Evolutionary conservation across 1,139 yeast genomes (phyloP).

Genomic region (Nakaseomyces nivariensis): DNA sequence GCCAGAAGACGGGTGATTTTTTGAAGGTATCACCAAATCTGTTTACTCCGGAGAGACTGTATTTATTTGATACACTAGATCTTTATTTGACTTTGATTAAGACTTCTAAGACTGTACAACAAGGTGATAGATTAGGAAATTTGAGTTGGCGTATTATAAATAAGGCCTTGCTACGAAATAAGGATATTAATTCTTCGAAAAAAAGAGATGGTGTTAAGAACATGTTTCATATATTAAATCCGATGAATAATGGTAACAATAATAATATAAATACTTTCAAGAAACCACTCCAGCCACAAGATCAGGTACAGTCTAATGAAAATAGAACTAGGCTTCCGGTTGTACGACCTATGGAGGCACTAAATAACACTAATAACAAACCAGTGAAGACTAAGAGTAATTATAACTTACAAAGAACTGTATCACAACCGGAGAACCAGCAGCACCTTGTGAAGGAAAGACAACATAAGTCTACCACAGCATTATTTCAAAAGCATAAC

Average conservation of each 20-base stretch:
- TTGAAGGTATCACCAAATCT: conserved; percentile 27
- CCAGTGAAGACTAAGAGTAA: not conserved
- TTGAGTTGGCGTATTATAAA: conserved; percentile 29
- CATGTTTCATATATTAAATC: conserved; percentile 24
- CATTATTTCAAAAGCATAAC: conserved; percentile 6
- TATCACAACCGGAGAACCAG: not conserved
- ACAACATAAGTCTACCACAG: conserved; percentile 6
- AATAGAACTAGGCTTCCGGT: not conserved
- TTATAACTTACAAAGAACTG: not conserved
- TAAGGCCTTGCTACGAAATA: conserved; percentile 24
- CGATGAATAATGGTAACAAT: conserved; percentile 7
- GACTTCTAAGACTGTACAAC: conserved; percentile 20
- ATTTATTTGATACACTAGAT: conserved; percentile 24
- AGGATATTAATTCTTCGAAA: conserved; percentile 23
- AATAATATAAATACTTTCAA: not conserved
- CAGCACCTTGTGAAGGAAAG: not conserved
- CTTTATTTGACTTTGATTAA: conserved; percentile 24
- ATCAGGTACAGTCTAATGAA: not conserved
- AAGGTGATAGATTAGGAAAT: conserved; percentile 28
- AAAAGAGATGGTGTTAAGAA: conserved; percentile 29
- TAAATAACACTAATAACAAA: not conserved
- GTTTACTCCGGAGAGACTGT: conserved; percentile 27
- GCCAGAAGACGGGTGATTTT: conserved; percentile 6
- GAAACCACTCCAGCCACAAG: not conserved
- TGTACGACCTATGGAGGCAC: conserved; percentile 1